A percentile compares a stretch with the other conserved stretches of the same genome.
phyloP scores from a whole-genome alignment of 2,329 filamentous ascomycete genomes.

The Didymella pinodella region DNA sequence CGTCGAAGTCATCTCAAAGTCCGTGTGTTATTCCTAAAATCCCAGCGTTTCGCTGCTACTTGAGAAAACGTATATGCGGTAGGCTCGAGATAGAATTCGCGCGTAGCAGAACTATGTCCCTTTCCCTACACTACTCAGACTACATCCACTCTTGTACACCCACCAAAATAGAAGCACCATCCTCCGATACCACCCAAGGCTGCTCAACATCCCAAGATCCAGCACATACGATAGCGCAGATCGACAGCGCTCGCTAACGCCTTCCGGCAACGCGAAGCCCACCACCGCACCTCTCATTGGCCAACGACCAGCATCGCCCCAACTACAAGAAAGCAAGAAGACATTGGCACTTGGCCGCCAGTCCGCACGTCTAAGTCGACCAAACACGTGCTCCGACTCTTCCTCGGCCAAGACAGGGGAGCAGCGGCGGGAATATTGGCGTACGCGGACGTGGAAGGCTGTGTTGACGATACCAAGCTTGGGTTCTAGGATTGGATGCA shows the following conservation, averaged over 20 bases:
- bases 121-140: background rate
- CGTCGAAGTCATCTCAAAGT: slow-evolving; percentile 17
- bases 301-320: background rate
- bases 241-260: background rate
- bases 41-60: background rate
- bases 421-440: background rate
- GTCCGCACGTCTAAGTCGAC: background rate
- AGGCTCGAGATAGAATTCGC: background rate
- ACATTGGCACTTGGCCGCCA: background rate
- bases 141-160: background rate
- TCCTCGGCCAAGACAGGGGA: background rate
- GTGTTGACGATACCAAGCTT: background rate
- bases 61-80: background rate
- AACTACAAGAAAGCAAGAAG: background rate
- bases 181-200: background rate
- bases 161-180: background rate
- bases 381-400: background rate
- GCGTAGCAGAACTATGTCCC: background rate
- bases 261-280: background rate
- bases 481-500: background rate
- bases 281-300: background rate
- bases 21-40: background rate
- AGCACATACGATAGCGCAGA: background rate
- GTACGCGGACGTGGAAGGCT: background rate
- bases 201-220: background rate